Evolutionary conservation across 495 filamentous ascomycete genomes (phyloP).

Genomic region (Penicillium manginii): DNA sequence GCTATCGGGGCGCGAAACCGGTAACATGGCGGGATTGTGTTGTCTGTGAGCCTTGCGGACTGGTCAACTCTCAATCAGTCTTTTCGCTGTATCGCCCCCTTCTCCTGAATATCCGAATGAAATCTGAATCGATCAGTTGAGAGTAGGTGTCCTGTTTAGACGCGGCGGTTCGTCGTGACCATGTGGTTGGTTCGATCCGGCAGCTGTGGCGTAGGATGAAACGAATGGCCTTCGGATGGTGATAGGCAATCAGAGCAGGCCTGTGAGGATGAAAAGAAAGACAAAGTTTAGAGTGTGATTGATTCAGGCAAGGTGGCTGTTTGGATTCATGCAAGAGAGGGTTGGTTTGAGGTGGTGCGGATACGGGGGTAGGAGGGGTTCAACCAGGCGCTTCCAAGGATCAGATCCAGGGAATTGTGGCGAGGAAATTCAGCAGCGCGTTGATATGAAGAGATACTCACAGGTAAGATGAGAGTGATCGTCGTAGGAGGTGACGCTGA

Average conservation of each 20-base stretch:
- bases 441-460: neutral
- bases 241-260: neutral
- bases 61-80: neutral
- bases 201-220: conserved; percentile 1
- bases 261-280: neutral
- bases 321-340: neutral
- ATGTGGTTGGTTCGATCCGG: conserved; percentile 14
- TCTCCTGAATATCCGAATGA: conserved; percentile 23
- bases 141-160: conserved; percentile 15
- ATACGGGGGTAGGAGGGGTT: conserved; percentile 31
- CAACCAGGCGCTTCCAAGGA: conserved; percentile 20
- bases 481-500: conserved; percentile 1
- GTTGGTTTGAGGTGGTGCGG: neutral
- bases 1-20: conserved; percentile 65
- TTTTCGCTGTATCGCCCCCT: neutral
- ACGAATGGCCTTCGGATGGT: neutral
- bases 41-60: neutral
- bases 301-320: conserved; percentile 4
- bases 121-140: conserved; percentile 11
- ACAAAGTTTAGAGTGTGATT: conserved; percentile 9
- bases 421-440: conserved; percentile 1
- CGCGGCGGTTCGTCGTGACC: conserved; percentile 17
- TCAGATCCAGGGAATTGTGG: conserved; percentile 1
- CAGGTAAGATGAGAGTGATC: neutral
- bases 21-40: conserved; percentile 68